Evolutionary conservation across 345 rosid genomes (phyloP), one percentile per base, ranked within the genome.

Genomic region (Draba incana): DNA sequence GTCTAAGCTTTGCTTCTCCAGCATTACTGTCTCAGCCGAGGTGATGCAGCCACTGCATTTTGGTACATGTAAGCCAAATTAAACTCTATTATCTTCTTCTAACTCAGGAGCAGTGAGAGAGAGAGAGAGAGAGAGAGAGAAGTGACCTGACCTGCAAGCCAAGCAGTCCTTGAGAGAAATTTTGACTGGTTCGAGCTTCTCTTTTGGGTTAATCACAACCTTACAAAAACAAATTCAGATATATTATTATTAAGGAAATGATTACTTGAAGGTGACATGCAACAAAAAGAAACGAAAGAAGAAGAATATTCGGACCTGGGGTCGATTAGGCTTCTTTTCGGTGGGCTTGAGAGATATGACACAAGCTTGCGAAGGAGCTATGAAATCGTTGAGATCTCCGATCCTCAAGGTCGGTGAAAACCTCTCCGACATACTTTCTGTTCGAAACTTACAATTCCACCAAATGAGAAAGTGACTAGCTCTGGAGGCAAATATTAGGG

Each of bases 101-200:
- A 0, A 57, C 3, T 47, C 48, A 54, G 12, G 60, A 74, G 20
- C 0, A 46, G 44, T 25, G 72, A 69, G 50, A 8, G 39, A 35
- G 39, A 35, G 37, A 33, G 31, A 72, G 37, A 27, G n/a, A 64
- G 37, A 27, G n/a, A 64, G 39, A 67, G 28, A 43, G 38, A 35
- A 67, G 28, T 31, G 38, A 35, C 51, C 20, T 35, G 27, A 90
- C 97, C 97, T 92, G 86, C 99, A 94, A 38, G 99, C 96, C 74
- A 94, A 83, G 75, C 99, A 94, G 64, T 91, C 99, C 83, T 91
- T 94, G 24, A 94, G 96, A 16, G 99, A 94, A 25, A 91, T 94
- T 78, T 87, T 87, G 14, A 94, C 98, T 0, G 95, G 91, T 64
- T 89, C 95, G 0, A 71, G 46, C 74, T 80, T 74, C 70, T 61